Evolutionary conservation across 1,284 basidiomycete species (phyloP).

Genomic region (Cryptococcus sp.): DNA sequence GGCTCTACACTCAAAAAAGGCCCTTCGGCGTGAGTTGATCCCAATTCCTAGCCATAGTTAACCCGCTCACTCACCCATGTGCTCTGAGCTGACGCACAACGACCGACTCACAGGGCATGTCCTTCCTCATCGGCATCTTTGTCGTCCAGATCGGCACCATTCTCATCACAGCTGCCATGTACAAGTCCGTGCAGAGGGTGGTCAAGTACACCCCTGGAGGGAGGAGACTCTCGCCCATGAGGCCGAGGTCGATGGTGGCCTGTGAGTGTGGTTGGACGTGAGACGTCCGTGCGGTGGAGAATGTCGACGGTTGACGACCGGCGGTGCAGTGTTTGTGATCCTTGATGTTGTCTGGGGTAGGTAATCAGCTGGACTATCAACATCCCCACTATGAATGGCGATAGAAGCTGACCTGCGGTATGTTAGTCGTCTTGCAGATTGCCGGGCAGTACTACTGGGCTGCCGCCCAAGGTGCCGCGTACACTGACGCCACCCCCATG

Average conservation of each 20-base stretch:
- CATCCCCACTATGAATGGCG: neutral
- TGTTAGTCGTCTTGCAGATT: conserved; percentile 27
- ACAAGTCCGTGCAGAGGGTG: conserved; percentile 30
- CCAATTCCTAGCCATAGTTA: neutral
- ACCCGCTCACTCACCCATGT: neutral
- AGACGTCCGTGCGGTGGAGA: neutral
- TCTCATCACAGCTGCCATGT: conserved; percentile 23
- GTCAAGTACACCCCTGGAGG: conserved; percentile 32
- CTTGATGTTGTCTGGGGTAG: conserved; percentile 29
- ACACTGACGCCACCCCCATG: conserved; percentile 20
- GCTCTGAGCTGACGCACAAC: neutral
- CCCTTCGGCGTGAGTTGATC: conserved; percentile 23
- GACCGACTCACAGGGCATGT: conserved; percentile 19
- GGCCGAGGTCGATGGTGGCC: conserved; percentile 30
- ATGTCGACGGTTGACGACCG: neutral
- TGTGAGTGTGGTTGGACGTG: conserved; percentile 17
- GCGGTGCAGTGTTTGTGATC: conserved; percentile 30
- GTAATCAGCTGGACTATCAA: neutral
- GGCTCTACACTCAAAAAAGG: conserved; percentile 25
- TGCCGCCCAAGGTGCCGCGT: conserved; percentile 19
- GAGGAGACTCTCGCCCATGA: conserved; percentile 25
- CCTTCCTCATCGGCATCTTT: conserved; percentile 25
- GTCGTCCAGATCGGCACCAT: conserved; percentile 21
- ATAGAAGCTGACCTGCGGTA: neutral
- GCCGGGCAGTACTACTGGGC: conserved; percentile 27